phyloP scores from a whole-genome alignment of 2,329 filamentous ascomycete genomes.

The Chalaropsis ovoidea region DNA sequence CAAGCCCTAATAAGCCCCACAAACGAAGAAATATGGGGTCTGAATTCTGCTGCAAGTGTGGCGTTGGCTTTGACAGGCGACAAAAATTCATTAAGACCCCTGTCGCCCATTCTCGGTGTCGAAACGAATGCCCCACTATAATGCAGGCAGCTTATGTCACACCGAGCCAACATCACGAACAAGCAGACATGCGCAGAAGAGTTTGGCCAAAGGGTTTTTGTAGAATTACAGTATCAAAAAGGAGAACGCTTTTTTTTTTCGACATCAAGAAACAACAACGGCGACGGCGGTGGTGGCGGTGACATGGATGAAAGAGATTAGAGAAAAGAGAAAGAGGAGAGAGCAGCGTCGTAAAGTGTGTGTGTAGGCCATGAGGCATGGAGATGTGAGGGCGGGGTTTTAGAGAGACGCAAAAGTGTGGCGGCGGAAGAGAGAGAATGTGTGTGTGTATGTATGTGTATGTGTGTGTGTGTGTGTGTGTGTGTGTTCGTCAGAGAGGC shows the following conservation, averaged over 20 bases:
- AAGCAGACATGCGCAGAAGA: background rate
- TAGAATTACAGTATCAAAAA: slow-evolving; percentile 11
- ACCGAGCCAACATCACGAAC: background rate
- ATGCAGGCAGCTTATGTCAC: slow-evolving; percentile 12
- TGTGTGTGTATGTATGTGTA: background rate
- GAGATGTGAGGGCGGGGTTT: background rate
- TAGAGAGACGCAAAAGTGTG: background rate
- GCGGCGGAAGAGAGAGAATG: background rate
- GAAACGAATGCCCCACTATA: background rate
- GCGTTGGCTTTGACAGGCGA: no score
- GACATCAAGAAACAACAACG: slow-evolving; percentile 5
- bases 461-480: no score
- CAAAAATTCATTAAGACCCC: slow-evolving; percentile 13
- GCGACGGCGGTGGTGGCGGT: background rate
- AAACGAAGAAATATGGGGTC: background rate
- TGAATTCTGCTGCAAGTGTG: background rate
- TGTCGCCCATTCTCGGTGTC: background rate
- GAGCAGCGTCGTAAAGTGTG: background rate
- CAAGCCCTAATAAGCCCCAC: slow-evolving; percentile 22
- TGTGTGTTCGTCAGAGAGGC: no score
- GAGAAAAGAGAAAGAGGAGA: background rate
- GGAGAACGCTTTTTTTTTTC: background rate
- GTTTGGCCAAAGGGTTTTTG: background rate
- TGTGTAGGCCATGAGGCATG: background rate
- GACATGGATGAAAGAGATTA: slow-evolving; percentile 9